Evolutionary conservation across 169 alveolate genomes (phyloP), one percentile per base, ranked within the genome.

Genomic region (Plasmodium billcollinsi): DNA sequence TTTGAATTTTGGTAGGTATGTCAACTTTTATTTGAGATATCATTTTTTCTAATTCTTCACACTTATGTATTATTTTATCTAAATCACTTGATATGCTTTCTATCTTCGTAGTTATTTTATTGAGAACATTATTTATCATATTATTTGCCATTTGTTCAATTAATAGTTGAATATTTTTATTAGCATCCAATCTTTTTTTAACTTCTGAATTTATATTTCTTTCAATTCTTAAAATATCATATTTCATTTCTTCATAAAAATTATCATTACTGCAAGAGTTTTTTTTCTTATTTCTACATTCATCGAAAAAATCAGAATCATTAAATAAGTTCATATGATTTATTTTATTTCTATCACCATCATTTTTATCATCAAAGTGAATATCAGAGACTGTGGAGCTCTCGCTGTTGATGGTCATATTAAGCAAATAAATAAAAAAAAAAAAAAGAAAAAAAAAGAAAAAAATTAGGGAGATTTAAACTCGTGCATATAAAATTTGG

Each of bases 161-260:
- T 52, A 80, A 33, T 24, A 67, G 71, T 56, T 80, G 78, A 11
- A 80, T 80, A 67, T 80, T 80, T 54, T 62, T 80, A 54, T 80
- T 80, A 20, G 72, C 90, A 56, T 80, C 90, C 15, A 80, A 67
- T 61, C 90, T 66, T 80, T 80, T 80, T 54, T 59, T 69, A 2
- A 80, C 90, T 61, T 80, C 90, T 21, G 20, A 67, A 71, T 80
- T 80, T 69, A 80, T 80, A 43, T 67, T 80, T 33, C 90, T 67
- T 69, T 80, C 90, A 54, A 80, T 80, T 69, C 90, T 54, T 61
- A 80, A 20, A 26, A 80, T 52, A 21, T 80, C 90, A 45, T 67
- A 52, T 80, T 62, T 80, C 43, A 80, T 45, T 18, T 80, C 90
- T 67, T 80, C 54, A 59, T 80, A 80, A 45, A 58, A 67, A 72